Evolutionary conservation across 2,329 filamentous ascomycete species (phyloP), one percentile per base, ranked within the genome.

Genomic region (Aspergillus fumigatus): DNA sequence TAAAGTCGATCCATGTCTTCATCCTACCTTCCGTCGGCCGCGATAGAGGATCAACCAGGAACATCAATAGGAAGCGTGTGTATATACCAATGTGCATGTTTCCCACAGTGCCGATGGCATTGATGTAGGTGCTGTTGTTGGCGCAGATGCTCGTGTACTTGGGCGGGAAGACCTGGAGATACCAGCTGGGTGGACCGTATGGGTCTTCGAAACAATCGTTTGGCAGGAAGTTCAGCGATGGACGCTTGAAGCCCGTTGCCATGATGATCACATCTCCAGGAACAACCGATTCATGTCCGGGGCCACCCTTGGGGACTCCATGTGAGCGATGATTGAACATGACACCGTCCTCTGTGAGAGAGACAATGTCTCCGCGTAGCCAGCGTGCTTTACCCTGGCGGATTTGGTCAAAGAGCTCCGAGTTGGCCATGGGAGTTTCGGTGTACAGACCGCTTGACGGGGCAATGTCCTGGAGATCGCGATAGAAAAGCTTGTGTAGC

Each of bases 81-180:
- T 94, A 95, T 65, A 95, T 93, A 4, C 90, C 91, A 48, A 95
- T 93, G 67, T 95, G 90, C 82, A 89, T 93, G 71, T 94, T 92
- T 0, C 90, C 88, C 1, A 94, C 89, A 0, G 88, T 88, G 0
- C 89, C 90, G 56, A 94, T 92, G 3, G 86, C 90, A 53, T 88
- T 85, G 55, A 92, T 79, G 63, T 92, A 95, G 0, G 90, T 94
- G 77, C 88, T 88, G 74, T 96, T 95, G 74, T 90, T 92, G 60
- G 87, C 87, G 61, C 87, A 91, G 50, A 95, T 81, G 35, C 84
- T 87, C 0, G 87, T 84, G 62, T 92, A 87, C 3, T 78, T 73
- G 0, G 90, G 88, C 4, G 91, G 90, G 74, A 95, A 95, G 0
- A 88, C 89, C 71, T 95, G 90, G 0, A 95, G 81, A 64, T 94